Base-by-base conservation (phyloP, 202 grass and related monocot species). In the Panicum virgatum region DNA sequence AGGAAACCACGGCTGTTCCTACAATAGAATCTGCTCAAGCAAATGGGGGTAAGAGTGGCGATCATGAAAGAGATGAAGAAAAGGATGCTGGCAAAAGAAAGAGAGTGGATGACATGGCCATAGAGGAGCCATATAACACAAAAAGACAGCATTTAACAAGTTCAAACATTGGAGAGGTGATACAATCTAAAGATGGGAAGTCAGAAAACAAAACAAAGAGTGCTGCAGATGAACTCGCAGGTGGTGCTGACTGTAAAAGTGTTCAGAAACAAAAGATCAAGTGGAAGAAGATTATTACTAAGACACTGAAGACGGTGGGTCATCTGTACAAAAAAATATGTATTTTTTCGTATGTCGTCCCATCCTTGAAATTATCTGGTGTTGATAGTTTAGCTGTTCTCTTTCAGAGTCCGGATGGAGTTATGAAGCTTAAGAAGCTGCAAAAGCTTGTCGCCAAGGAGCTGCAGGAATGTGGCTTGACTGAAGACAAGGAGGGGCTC, bases 261-360 rank as follows among this genome's bases (percentile, higher is more conserved):
- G 39, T 32, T 71, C 56, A 82, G 9, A 81, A 85, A 53, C 48
- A 89, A 57, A 92, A 91, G 81, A 90, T 96, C 74, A 93, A 92
- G 69, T 98, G 96, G 96, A 98, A 90, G 89, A 96, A 98, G 67
- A 86, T 98, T 59, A 80, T 96, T 62, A 91, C 85, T 52, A 96
- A 85, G 37, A 80, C 81, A 65, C 82, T 92, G 9, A 85, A 96
- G 88, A 78, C 0, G 48, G 92, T 96, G 88, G 81, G 80, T 25
- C 12, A 60, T 75, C 63, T 18, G 0, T 78, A 50, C 50, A 80
- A 3, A 53, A 53, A 44, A 72, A 44, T 62, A 4, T 26, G 45
- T 9, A 44, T 79, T 40, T 62, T 3, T 7, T 81, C 16, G 6
- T 15, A 18, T 89, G 10, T 78, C 5, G 43, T n/a, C 1, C 46